phyloP scores from a whole-genome alignment of 75 land plant species.

The Picea sitchensis region DNA sequence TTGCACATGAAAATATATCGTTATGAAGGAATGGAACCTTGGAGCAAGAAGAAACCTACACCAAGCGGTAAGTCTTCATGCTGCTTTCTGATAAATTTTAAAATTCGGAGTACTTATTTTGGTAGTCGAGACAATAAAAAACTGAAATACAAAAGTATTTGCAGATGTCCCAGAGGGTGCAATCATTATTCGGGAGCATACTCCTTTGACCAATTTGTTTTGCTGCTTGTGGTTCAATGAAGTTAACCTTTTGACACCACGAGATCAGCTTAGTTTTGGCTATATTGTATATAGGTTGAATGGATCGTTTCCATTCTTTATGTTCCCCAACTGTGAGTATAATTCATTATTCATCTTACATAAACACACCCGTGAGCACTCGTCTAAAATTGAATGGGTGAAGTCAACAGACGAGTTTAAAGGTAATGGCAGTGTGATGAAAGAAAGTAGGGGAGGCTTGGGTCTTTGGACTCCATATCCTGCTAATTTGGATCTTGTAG shows the following conservation, averaged over 20 bases:
- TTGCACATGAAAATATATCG: conserved; percentile 88
- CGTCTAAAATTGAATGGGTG: conserved; percentile 90
- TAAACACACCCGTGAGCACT: conserved; percentile 86
- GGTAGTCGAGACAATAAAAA: conserved; percentile 2
- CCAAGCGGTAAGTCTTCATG: conserved; percentile 69
- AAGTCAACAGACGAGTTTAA: conserved; percentile 61
- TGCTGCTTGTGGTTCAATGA: conserved; percentile 98
- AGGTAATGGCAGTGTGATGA: conserved; percentile 31
- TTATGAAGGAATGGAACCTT: conserved; percentile 83
- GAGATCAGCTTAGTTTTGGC: conserved; percentile 97
- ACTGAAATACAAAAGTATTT: conserved; percentile 1
- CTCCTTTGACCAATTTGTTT: conserved; percentile 80
- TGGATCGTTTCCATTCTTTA: conserved; percentile 62
- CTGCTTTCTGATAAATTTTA: background rate
- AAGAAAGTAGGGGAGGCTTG: conserved; percentile 79
- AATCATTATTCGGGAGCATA: conserved; percentile 83
- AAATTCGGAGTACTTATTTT: background rate
- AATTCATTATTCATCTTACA: conserved; percentile 81
- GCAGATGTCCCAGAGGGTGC: conserved; percentile 99
- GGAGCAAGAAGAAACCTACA: conserved; percentile 53
- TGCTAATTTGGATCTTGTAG: conserved; percentile 43
- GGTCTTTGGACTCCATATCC: conserved; percentile 88
- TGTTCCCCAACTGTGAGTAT: conserved; percentile 99
- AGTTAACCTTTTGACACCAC: conserved; percentile 90
- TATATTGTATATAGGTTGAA: conserved; percentile 79